Evolutionary conservation across 306 rosid genomes (phyloP).

Genomic region (Canavalia gladiata): DNA sequence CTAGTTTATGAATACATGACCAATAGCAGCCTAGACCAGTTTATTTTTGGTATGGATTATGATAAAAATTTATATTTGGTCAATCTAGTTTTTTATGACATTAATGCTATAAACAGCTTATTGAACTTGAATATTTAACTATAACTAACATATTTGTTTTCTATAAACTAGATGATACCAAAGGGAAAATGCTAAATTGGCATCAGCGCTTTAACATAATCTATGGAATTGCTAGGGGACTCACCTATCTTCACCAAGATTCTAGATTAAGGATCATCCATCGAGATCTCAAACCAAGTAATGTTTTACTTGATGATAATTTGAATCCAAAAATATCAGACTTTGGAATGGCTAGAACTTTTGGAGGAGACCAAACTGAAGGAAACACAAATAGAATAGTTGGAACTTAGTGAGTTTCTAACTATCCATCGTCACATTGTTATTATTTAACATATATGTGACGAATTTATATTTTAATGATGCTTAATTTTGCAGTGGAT

Average conservation of each 20-base stretch:
- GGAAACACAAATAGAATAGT: constrained; percentile 31
- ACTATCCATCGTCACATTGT: background rate
- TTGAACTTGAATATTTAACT: background rate
- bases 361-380: constrained; percentile 22
- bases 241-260: constrained; percentile 33
- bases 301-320: constrained; percentile 4
- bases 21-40: constrained; percentile 21
- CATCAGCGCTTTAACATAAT: background rate
- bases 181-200: constrained; percentile 1
- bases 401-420: constrained; percentile 21
- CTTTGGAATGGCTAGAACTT: constrained; percentile 21
- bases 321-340: constrained; percentile 36
- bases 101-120: background rate
- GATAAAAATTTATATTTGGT: background rate
- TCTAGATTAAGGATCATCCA: constrained; percentile 31
- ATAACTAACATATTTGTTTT: background rate
- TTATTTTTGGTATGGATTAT: constrained; percentile 27
- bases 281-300: constrained; percentile 40
- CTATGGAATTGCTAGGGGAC: constrained; percentile 11
- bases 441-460: background rate
- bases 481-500: constrained; percentile 11
- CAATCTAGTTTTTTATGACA: background rate
- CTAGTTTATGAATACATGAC: constrained; percentile 34
- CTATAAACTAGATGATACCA: background rate
- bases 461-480: background rate